Evolutionary conservation across 2,329 filamentous ascomycete genomes (phyloP).

Genomic region (Exophiala sp.): DNA sequence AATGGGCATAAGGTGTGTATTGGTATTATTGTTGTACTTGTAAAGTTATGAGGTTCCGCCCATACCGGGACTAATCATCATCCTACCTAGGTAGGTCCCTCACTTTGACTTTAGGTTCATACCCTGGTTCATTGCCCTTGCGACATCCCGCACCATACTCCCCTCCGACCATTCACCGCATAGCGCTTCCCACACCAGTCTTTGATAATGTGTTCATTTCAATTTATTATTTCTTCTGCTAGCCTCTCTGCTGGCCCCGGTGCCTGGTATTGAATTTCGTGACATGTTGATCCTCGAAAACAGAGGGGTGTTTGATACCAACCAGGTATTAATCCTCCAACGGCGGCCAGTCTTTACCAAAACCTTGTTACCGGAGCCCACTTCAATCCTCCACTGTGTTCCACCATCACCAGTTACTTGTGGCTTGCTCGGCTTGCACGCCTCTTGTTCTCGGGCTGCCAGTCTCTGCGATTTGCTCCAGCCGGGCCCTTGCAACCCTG

Average conservation of each 20-base stretch:
- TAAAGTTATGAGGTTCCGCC: too few species aligned
- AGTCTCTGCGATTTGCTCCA: not conserved
- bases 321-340: too few species aligned
- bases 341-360: not conserved
- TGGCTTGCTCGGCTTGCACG: not conserved
- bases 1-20: too few species aligned
- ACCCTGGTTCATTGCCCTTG: too few species aligned
- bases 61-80: too few species aligned
- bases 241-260: not conserved
- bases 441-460: not conserved
- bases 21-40: too few species aligned
- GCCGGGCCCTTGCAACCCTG: slow-evolving; percentile 1
- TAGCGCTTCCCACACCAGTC: too few species aligned
- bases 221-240: not conserved
- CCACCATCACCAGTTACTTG: not conserved
- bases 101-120: too few species aligned
- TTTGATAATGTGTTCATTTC: not conserved
- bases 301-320: too few species aligned
- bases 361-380: not conserved
- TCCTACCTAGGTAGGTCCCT: too few species aligned
- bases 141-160: too few species aligned
- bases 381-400: not conserved
- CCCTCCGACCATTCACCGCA: too few species aligned
- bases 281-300: not conserved
- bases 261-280: not conserved